Conservation (phyloP, 2,329 filamentous ascomycete genomes). For the Chaetomium olivaceum region DNA sequence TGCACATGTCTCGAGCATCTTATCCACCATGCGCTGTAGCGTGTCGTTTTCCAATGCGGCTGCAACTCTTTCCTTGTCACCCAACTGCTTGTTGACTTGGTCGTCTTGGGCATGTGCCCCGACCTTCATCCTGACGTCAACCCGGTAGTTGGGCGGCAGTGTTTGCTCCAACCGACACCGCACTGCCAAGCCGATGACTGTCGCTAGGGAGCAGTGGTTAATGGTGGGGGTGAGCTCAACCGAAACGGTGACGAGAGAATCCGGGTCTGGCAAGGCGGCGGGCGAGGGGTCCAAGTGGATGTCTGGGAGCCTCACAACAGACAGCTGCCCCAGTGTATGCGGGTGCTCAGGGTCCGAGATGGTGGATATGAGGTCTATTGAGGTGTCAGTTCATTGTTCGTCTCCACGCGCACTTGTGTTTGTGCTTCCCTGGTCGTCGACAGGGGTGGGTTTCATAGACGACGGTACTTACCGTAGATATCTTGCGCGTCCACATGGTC, state of each 20-base stretch:
- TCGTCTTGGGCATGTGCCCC: constrained; percentile 94
- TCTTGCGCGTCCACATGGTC: constrained; percentile 97
- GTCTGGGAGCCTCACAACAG: constrained; percentile 94
- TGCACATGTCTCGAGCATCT: constrained; percentile 87
- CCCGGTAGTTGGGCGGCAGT: constrained; percentile 84
- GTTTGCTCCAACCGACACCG: constrained; percentile 88
- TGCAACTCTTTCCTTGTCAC: constrained; percentile 93
- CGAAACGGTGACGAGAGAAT: constrained; percentile 69
- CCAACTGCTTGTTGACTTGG: constrained; percentile 94
- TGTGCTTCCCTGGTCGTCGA: background rate
- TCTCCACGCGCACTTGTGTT: background rate
- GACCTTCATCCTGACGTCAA: constrained; percentile 93
- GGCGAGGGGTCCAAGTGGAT: constrained; percentile 75
- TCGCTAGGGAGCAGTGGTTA: constrained; percentile 93
- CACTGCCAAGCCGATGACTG: constrained; percentile 91
- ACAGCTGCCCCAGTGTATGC: constrained; percentile 86
- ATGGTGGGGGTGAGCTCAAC: constrained; percentile 95
- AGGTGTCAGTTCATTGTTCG: constrained; percentile 38
- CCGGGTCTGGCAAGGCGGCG: constrained; percentile 49
- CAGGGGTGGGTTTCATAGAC: background rate
- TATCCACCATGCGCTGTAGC: constrained; percentile 81
- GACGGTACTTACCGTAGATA: constrained; percentile 71
- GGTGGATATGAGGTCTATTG: constrained; percentile 81
- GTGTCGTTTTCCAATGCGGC: constrained; percentile 93
- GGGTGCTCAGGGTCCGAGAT: constrained; percentile 98